phyloP scores from a whole-genome alignment of 495 filamentous ascomycete genomes.

The Aeminium ludgeri region DNA sequence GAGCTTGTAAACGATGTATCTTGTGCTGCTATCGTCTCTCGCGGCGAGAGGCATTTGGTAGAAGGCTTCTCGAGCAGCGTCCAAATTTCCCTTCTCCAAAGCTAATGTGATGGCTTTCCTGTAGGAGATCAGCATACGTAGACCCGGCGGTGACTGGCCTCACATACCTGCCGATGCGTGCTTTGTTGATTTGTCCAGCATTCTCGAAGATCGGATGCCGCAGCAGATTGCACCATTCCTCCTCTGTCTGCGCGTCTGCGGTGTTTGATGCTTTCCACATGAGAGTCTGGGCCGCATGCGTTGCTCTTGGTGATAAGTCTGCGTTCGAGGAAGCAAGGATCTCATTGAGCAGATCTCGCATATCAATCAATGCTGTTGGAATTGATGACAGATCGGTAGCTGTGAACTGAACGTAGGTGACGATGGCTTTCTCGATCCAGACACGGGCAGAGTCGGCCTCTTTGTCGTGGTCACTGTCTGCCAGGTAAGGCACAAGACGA shows the following conservation, averaged over 20 bases:
- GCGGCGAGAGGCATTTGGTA: slow-evolving; percentile 40
- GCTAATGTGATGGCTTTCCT: slow-evolving; percentile 59
- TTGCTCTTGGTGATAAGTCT: slow-evolving; percentile 36
- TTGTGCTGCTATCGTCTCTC: slow-evolving; percentile 42
- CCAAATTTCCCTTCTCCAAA: slow-evolving; percentile 36
- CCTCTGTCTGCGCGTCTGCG: slow-evolving; percentile 34
- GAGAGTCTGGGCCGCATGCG: slow-evolving; percentile 57
- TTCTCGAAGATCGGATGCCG: slow-evolving; percentile 46
- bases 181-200: slow-evolving; percentile 42
- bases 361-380: background rate
- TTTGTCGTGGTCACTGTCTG: slow-evolving; percentile 28
- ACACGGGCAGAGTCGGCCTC: slow-evolving; percentile 27
- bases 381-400: slow-evolving; percentile 11
- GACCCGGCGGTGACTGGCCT: background rate
- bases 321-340: slow-evolving; percentile 21
- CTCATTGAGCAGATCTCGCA: slow-evolving; percentile 27
- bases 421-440: slow-evolving; percentile 47
- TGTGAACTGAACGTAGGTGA: slow-evolving; percentile 43
- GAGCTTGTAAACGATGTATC: slow-evolving; percentile 59
- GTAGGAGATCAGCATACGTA: slow-evolving; percentile 12
- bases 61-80: slow-evolving; percentile 37
- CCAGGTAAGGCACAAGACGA: slow-evolving; percentile 1
- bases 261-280: slow-evolving; percentile 61
- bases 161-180: slow-evolving; percentile 50
- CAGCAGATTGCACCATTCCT: slow-evolving; percentile 58